Conservation (phyloP, 768 basidiomycete species). For the Tricholoma sp. region DNA sequence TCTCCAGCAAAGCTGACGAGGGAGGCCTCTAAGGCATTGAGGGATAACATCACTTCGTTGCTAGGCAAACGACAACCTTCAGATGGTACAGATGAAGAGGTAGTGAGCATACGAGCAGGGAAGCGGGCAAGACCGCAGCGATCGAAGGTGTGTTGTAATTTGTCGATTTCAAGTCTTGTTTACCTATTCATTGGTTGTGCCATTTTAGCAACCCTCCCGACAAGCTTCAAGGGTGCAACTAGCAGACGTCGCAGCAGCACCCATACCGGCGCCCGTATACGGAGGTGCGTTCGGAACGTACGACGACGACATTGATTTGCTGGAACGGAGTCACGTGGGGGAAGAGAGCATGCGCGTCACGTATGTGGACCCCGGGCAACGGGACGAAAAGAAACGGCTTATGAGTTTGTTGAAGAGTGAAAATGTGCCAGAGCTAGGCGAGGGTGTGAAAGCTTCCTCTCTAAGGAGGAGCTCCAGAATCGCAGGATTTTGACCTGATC, state of each 20-base stretch:
- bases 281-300: conserved; percentile 23
- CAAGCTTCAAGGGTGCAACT: conserved; percentile 30
- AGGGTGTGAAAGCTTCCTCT: conserved; percentile 18
- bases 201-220: conserved; percentile 28
- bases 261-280: conserved; percentile 13
- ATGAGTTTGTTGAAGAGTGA: conserved; percentile 46
- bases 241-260: conserved; percentile 10
- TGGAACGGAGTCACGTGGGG: conserved; percentile 16
- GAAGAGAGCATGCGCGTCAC: conserved; percentile 53
- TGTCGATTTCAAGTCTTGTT: background rate
- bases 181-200: background rate
- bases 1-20: conserved; percentile 43
- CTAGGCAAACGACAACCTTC: conserved; percentile 61
- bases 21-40: conserved; percentile 51
- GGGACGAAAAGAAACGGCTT: conserved; percentile 51
- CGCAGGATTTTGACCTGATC: conserved; percentile 10
- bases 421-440: conserved; percentile 13
- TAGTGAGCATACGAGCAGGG: conserved; percentile 19
- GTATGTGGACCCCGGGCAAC: conserved; percentile 66
- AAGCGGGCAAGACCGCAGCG: conserved; percentile 36
- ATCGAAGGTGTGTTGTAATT: conserved; percentile 22
- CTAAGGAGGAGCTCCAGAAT: conserved; percentile 15
- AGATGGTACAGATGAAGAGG: conserved; percentile 25
- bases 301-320: conserved; percentile 22
- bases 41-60: conserved; percentile 64